phyloP scores from a whole-genome alignment of 164 flowering plant species.

The Chloranthus sessilifolius region DNA sequence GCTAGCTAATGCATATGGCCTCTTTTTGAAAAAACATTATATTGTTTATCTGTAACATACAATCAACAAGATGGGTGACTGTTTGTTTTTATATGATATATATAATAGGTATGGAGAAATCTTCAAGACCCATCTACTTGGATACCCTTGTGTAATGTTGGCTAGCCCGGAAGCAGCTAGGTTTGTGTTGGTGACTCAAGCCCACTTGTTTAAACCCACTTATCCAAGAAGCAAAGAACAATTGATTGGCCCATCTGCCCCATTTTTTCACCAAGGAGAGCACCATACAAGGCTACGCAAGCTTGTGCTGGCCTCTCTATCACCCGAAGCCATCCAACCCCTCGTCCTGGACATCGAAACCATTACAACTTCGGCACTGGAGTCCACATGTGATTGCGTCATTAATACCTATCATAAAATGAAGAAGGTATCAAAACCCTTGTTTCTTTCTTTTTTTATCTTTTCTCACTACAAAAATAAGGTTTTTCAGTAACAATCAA shows the following conservation, averaged over 20 bases:
- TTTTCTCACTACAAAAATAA: too few relatives aligned
- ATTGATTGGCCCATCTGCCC: conserved; percentile 70
- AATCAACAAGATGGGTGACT: too few relatives aligned
- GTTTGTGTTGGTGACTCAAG: conserved; percentile 60
- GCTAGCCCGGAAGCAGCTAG: conserved; percentile 78
- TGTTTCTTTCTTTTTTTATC: conserved; percentile 1
- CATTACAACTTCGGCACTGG: conserved; percentile 30
- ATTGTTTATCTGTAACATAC: too few relatives aligned
- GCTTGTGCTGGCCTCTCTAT: conserved; percentile 55
- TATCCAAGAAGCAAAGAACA: conserved; percentile 80
- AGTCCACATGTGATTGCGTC: conserved; percentile 37
- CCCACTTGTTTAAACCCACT: conserved; percentile 86
- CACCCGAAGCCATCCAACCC: conserved; percentile 37
- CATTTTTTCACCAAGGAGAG: conserved; percentile 82
- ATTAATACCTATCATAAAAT: conserved; percentile 64
- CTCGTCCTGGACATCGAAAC: conserved; percentile 47
- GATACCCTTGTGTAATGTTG: conserved; percentile 79
- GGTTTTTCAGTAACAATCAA: too few relatives aligned
- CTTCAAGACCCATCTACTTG: conserved; percentile 80
- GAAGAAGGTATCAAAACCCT: too few relatives aligned
- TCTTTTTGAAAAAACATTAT: too few relatives aligned
- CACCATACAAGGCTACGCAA: conserved; percentile 65
- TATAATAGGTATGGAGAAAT: conserved; percentile 71
- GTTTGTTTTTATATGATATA: too few relatives aligned
- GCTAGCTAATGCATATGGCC: too few relatives aligned